These are phyloP conservation scores for Phialophora expanda DNA, from an alignment of 2,329 filamentous ascomycete genomes.

Conservation along the genomic window DNA sequence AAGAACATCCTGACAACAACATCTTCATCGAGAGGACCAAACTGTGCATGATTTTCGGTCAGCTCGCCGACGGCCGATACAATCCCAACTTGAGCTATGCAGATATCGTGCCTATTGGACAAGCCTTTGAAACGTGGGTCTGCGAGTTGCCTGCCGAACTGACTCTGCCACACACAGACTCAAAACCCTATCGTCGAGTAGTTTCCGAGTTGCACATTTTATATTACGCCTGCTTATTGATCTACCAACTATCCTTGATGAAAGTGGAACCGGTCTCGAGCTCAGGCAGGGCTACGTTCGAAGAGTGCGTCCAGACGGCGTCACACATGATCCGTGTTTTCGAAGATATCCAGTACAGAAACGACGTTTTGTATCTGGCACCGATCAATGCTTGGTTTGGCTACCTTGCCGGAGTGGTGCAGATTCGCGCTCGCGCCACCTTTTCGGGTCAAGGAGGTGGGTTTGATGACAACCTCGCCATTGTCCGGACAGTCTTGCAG, in stretches of 20 bases:
- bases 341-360: conserved; percentile 27
- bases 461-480: too few relatives aligned
- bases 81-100: conserved; percentile 10
- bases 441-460: conserved; percentile 4
- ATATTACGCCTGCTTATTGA: conserved; percentile 25
- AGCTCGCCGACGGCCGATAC: conserved; percentile 23
- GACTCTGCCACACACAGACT: too few relatives aligned
- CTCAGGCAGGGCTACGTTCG: conserved; percentile 20
- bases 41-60: conserved; percentile 86
- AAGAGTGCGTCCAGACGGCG: conserved; percentile 24
- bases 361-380: conserved; percentile 25
- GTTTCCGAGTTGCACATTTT: conserved; percentile 28
- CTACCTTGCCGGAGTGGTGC: conserved; percentile 26
- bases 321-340: conserved; percentile 24
- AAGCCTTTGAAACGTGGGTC: too few relatives aligned
- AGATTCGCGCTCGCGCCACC: conserved; percentile 26
- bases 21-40: conserved; percentile 46
- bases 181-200: conserved; percentile 16
- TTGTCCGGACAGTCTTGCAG: conserved; percentile 23
- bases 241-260: conserved; percentile 25
- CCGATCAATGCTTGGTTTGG: conserved; percentile 29
- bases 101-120: too few relatives aligned
- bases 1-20: conserved; percentile 23
- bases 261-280: conserved; percentile 24
- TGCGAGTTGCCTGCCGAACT: too few relatives aligned